Conservation (phyloP, 371 early-diverging fungal genomes). For the Synchytrium microbalum region DNA sequence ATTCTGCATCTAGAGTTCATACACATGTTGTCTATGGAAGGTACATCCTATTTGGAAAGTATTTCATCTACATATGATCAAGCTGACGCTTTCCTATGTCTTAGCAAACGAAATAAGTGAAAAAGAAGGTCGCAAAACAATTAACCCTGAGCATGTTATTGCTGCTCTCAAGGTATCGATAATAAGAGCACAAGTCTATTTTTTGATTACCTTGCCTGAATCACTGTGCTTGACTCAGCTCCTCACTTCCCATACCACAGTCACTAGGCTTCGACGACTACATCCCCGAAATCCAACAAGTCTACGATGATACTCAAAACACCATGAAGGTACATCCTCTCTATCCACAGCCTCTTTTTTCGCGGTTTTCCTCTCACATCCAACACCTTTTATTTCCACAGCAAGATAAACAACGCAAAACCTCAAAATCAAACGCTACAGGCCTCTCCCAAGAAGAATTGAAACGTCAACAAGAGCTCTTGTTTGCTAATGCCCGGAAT, state of each 20-base stretch:
- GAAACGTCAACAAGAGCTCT: constrained; percentile 74
- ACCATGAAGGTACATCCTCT: constrained; percentile 57
- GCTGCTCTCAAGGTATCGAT: constrained; percentile 75
- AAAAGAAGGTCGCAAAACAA: constrained; percentile 95
- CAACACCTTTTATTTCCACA: not conserved
- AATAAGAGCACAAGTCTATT: not conserved
- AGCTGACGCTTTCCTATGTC: constrained; percentile 15
- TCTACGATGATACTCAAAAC: constrained; percentile 82
- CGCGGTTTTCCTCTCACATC: not conserved
- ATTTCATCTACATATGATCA: not conserved
- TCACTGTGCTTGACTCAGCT: not conserved
- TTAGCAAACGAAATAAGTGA: constrained; percentile 94
- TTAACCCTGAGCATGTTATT: constrained; percentile 94
- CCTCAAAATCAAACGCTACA: constrained; percentile 77
- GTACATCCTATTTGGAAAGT: constrained; percentile 11
- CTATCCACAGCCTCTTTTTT: constrained; percentile 8
- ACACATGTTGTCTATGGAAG: constrained; percentile 67
- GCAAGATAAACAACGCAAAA: constrained; percentile 83
- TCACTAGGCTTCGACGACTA: constrained; percentile 90
- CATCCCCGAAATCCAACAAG: constrained; percentile 79
- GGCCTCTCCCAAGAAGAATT: constrained; percentile 91
- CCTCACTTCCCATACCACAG: constrained; percentile 20
- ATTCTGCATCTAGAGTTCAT: constrained; percentile 67
- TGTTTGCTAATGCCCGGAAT: constrained; percentile 86
- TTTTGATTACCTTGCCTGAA: too few relatives aligned